Evolutionary conservation across 106 monocot species (phyloP).

Genomic region (Cymbidium sinense): DNA sequence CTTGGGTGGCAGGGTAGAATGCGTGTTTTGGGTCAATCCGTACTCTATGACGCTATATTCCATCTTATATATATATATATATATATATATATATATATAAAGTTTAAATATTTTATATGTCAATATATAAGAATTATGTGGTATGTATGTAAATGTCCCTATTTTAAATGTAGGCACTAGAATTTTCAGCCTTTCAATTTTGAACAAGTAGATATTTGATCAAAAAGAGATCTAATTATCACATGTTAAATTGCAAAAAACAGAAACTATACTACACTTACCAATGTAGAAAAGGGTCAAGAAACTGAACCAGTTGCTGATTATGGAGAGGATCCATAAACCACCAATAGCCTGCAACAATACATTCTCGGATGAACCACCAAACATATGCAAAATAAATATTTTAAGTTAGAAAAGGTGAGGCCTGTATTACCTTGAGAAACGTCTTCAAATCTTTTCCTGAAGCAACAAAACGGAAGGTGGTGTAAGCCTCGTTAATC

Average conservation of each 20-base stretch:
- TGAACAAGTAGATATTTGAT: background rate
- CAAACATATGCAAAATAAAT: background rate
- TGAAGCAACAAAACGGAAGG: slow-evolving; percentile 29
- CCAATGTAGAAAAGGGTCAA: slow-evolving; percentile 33
- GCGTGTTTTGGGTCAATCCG: no score
- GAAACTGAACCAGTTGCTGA: slow-evolving; percentile 29
- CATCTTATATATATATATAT: no score
- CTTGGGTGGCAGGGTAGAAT: no score
- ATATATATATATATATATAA: no score
- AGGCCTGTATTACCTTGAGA: background rate
- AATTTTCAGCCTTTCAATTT: background rate
- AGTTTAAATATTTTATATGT: no score
- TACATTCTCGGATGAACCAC: background rate
- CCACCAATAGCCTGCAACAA: slow-evolving; percentile 18
- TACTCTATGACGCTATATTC: no score
- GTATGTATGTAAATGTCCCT: no score
- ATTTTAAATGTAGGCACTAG: no score
- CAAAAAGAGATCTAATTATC: background rate
- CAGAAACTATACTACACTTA: slow-evolving; percentile 10
- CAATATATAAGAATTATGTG: no score
- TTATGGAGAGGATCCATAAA: slow-evolving; percentile 25
- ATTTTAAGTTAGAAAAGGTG: background rate
- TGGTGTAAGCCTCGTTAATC: slow-evolving; percentile 47
- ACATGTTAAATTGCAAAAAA: background rate
- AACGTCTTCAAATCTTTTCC: slow-evolving; percentile 42